Evolutionary conservation across 2,329 filamentous ascomycete genomes (phyloP), one percentile per base, ranked within the genome.

Genomic region (Leptographium flavum): DNA sequence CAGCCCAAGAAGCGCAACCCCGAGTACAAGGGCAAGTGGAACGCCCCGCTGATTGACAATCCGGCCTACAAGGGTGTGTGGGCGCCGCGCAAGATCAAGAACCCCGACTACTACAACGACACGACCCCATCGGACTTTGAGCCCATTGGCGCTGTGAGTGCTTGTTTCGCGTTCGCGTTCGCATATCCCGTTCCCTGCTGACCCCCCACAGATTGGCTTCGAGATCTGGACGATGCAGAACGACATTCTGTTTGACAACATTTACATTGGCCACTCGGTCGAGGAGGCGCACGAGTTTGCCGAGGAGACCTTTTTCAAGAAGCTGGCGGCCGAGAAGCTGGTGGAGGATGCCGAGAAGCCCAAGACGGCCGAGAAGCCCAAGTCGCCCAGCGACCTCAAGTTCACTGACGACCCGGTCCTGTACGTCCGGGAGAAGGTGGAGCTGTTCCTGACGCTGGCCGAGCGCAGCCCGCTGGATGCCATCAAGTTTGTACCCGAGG

Each of bases 201-300:
- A 48, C 41, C 23, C 31, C 28, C 46, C 39, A 19, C 59, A 87
- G 83, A 88, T 96, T 69, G 92, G 92, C 57, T 96, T 96, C 60
- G 92, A 98, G 69, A 90, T 98, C 70, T 98, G 92, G 92, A 96
- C 92, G 58, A 98, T 98, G 92, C 90, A 95, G 70, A 94, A 81
- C 64, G 84, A 95, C 62, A 96, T 98, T 57, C 82, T 95, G 58
- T 96, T 98, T 59, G 87, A 96, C 79, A 98, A 98, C 81, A 93
- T 98, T 74, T 98, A 96, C 78, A 87, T 98, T 63, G 92, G 92
- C 52, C 92, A 98, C 79, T 96, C 90, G 19, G 64, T 92, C 55
- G 87, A 87, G 60, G 92, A 98, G 55, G 92, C 92, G 51, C 79
- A 83, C 65, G 83, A 88, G 70, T 73, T 98, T 60, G 83, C 87